phyloP scores from a whole-genome alignment of 169 alveolate species.

The Besnoitia besnoiti region DNA sequence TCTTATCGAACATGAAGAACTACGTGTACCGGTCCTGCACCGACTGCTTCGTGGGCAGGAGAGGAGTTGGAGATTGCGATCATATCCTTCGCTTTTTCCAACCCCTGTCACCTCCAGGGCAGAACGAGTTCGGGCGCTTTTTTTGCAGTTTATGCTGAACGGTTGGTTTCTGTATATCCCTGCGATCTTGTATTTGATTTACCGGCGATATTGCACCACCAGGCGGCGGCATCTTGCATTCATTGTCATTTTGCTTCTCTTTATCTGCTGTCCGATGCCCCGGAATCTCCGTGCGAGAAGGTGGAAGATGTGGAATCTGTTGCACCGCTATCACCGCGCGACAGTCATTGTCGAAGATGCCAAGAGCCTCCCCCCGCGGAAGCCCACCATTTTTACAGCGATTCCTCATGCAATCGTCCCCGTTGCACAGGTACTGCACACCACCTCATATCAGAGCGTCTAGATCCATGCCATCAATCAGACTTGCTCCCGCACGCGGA shows the following conservation, averaged over 20 bases:
- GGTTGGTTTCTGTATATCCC: slow-evolving; percentile 65
- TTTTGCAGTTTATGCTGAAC: slow-evolving; percentile 45
- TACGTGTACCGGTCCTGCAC: background rate
- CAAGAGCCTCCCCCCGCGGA: slow-evolving; percentile 58
- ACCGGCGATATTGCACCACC: slow-evolving; percentile 60
- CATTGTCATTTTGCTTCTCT: slow-evolving; percentile 10
- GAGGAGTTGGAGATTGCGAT: background rate
- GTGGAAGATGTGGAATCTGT: slow-evolving; percentile 55
- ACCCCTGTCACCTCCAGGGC: background rate
- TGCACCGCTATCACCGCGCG: slow-evolving; percentile 63
- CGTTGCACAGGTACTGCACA: slow-evolving; percentile 59
- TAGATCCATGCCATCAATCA: background rate
- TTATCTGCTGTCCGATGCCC: slow-evolving; percentile 41
- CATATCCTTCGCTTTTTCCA: background rate
- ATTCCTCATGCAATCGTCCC: slow-evolving; percentile 68
- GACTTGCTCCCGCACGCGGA: background rate
- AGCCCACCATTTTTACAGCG: slow-evolving; percentile 59
- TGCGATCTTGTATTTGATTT: slow-evolving; percentile 38
- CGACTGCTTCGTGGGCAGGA: background rate
- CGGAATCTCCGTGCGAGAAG: slow-evolving; percentile 4
- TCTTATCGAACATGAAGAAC: background rate
- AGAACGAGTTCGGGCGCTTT: background rate
- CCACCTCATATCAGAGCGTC: background rate
- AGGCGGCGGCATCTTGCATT: slow-evolving; percentile 46
- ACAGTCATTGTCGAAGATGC: slow-evolving; percentile 63